These are phyloP conservation scores for Coriaria nepalensis DNA, from an alignment of 306 rosid species.

Conservation along the genomic window DNA sequence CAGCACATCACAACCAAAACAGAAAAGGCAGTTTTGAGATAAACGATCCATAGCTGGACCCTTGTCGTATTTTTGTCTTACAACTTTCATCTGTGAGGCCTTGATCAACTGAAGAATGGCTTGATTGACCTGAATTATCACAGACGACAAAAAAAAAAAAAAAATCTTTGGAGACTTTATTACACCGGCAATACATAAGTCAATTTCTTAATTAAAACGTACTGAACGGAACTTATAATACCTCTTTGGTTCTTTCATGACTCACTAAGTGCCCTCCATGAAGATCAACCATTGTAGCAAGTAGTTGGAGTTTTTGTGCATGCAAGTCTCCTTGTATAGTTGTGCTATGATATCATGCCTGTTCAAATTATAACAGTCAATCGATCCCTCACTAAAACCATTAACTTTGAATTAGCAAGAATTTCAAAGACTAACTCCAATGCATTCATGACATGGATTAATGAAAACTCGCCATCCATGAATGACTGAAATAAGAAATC, in stretches of 20 bases:
- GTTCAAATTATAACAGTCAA: constrained; percentile 4
- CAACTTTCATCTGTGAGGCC: constrained; percentile 39
- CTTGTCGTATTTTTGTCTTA: background rate
- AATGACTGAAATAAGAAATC: constrained; percentile 73
- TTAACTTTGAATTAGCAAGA: background rate
- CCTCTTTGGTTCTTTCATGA: constrained; percentile 86
- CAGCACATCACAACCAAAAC: constrained; percentile 5
- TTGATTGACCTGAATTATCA: constrained; percentile 62
- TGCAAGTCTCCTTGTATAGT: constrained; percentile 63
- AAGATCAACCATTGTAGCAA: constrained; percentile 87
- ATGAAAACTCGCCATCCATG: constrained; percentile 65
- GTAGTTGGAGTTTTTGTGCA: constrained; percentile 66
- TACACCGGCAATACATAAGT: too few relatives aligned
- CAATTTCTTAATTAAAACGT: too few relatives aligned
- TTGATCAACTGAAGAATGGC: constrained; percentile 58
- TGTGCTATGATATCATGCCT: constrained; percentile 93
- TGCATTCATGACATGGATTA: background rate
- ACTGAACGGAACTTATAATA: constrained; percentile 1
- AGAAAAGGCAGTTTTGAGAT: too few relatives aligned
- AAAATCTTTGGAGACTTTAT: too few relatives aligned
- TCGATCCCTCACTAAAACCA: constrained; percentile 15
- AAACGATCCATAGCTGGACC: background rate
- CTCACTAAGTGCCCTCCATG: constrained; percentile 95
- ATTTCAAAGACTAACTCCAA: background rate
- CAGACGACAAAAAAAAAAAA: background rate